Base-by-base conservation (phyloP, 192 early-diverging fungal genomes). In the Podila verticillata region DNA sequence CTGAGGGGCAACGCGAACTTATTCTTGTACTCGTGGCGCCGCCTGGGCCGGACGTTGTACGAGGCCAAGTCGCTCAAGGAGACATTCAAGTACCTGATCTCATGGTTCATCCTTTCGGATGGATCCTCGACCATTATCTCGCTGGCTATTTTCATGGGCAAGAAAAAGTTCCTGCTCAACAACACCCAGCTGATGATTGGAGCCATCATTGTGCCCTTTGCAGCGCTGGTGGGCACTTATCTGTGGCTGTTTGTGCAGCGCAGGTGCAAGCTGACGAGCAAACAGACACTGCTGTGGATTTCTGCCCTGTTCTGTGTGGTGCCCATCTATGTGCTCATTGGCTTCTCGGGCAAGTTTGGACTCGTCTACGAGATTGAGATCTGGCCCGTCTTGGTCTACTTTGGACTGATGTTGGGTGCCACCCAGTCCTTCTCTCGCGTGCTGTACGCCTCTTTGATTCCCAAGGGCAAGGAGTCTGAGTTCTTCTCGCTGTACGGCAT, bases 91-190 rank as follows among this genome's bases (percentile, higher is more conserved):
- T 93, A 92, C 73, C 81, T 95, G 10, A 56, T 92, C 10, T 84
- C 91, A 6, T 95, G 90, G 87, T 93, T 93, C 69, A 83, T 93
- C 63, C 86, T 90, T 66, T 86, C 91, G 7, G 93, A 95, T 60
- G 90, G 84, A 5, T 86, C 88, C 44, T 89, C 73, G 36, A 91
- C 91, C 15, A 85, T 91, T 20, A 83, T 74, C 62, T 87, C 86
- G 17, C 82, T 88, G 57, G 87, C 87, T 44, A 84, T 87, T 13
- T 84, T 91, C 47, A 92, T 84, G 82, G 89, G 80, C 60, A 90
- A 85, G 61, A 82, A 82, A 15, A 81, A 85, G 39, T 84, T 94
- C 66, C 78, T 84, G 36, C 70, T 85, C 26, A 68, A 75, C 31
- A 81, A 84, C 44, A 83, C 73, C 7, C 69, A 86, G 31, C 81